phyloP scores from a whole-genome alignment of 1,139 yeast genomes.

The Zygotorulaspora mrakii region DNA sequence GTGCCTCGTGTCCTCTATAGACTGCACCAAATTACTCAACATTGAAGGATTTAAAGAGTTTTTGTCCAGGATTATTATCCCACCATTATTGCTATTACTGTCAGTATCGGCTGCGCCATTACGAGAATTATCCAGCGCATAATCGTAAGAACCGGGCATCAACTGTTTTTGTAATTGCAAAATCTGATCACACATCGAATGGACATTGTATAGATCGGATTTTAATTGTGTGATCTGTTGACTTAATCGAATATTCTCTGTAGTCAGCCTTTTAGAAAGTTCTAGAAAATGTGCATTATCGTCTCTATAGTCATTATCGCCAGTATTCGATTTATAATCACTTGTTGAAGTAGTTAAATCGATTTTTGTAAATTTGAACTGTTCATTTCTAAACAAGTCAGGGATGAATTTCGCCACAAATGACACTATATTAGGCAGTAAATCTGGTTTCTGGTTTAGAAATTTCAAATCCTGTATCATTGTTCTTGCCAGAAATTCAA shows the following conservation, averaged over 20 bases:
- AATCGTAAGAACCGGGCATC: slow-evolving; percentile 5
- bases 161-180: slow-evolving; percentile 30
- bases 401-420: slow-evolving; percentile 30
- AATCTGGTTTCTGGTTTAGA: slow-evolving; percentile 21
- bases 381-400: slow-evolving; percentile 24
- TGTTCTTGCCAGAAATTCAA: slow-evolving; percentile 32
- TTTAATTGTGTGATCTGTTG: slow-evolving; percentile 32
- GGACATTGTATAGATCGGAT: slow-evolving; percentile 27
- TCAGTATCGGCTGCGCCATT: slow-evolving; percentile 3
- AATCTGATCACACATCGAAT: slow-evolving; percentile 30
- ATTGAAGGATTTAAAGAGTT: slow-evolving; percentile 23
- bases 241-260: slow-evolving; percentile 27
- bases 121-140: not conserved
- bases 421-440: slow-evolving; percentile 29
- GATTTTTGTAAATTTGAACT: slow-evolving; percentile 15
- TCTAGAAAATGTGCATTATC: slow-evolving; percentile 3
- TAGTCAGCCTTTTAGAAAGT: slow-evolving; percentile 1
- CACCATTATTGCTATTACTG: slow-evolving; percentile 8
- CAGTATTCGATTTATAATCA: slow-evolving; percentile 1
- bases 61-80: slow-evolving; percentile 23
- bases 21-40: slow-evolving; percentile 21
- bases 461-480: slow-evolving; percentile 34
- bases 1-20: slow-evolving; percentile 17
- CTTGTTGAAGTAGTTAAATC: slow-evolving; percentile 1
- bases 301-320: slow-evolving; percentile 7